A percentile compares a stretch with the other conserved stretches of the same genome.
Conservation (phyloP, 2,329 filamentous ascomycete species). For the Gaeumannomyces tritici region DNA sequence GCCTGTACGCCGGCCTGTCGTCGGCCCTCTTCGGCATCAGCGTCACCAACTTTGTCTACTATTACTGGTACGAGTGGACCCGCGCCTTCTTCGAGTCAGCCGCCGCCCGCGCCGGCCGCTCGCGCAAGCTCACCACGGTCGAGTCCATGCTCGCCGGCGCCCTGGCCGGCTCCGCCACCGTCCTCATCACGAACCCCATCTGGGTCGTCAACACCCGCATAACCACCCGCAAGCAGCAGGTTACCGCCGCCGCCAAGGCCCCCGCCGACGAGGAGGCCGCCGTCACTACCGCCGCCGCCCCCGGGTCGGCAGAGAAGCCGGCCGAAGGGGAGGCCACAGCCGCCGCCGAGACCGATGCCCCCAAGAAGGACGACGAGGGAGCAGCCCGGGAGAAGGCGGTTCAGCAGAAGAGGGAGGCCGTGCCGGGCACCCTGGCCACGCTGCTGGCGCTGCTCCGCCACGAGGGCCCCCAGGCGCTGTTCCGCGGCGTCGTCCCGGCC, state of each 20-base stretch:
- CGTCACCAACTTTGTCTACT: constrained; percentile 99
- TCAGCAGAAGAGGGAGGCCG: constrained; percentile 15
- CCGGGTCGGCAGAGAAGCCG: constrained; percentile 14
- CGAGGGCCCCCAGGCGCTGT: constrained; percentile 78
- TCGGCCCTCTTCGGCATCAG: constrained; percentile 95
- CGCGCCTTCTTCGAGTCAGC: constrained; percentile 76
- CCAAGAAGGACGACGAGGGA: constrained; percentile 9
- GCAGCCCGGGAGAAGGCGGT: constrained; percentile 14
- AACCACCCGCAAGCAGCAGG: constrained; percentile 68
- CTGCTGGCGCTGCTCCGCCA: constrained; percentile 70
- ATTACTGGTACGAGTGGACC: constrained; percentile 99
- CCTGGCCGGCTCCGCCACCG: constrained; percentile 85
- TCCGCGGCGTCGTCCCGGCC: constrained; percentile 85
- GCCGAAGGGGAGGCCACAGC: constrained; percentile 17
- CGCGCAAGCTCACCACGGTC: constrained; percentile 76
- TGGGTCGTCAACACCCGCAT: constrained; percentile 99
- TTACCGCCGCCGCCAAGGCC: constrained; percentile 18
- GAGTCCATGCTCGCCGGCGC: constrained; percentile 95
- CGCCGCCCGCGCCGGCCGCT: constrained; percentile 59
- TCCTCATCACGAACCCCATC: constrained; percentile 95
- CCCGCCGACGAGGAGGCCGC: constrained; percentile 16
- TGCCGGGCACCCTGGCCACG: constrained; percentile 62
- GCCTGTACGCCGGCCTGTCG: constrained; percentile 87
- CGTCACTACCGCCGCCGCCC: constrained; percentile 12
- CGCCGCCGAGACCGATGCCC: constrained; percentile 7